Percentiles rank a stretch among this genome's conserved stretches.
Conservation (phyloP, 164 flowering plant species). For the Vitis cinerea region DNA sequence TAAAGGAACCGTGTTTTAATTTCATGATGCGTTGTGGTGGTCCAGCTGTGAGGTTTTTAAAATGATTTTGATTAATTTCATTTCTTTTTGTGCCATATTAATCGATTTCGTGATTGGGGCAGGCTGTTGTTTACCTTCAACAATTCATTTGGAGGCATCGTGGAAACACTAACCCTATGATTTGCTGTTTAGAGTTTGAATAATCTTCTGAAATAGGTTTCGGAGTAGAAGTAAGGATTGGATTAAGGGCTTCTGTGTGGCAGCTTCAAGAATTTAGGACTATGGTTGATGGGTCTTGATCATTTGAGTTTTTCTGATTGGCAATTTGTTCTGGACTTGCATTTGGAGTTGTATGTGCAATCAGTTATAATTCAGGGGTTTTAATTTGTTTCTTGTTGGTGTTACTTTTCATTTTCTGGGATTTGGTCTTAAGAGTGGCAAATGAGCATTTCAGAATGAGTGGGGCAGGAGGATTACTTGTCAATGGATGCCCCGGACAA, state of each 20-base stretch:
- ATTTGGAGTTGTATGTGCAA: not conserved
- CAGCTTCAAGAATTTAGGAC: too few species aligned
- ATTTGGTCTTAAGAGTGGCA: constrained; percentile 19
- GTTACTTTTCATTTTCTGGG: not conserved
- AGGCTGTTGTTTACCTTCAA: too few species aligned
- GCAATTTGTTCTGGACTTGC: too few species aligned
- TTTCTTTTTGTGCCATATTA: not conserved
- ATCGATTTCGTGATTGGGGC: too few species aligned
- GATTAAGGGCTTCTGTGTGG: not conserved
- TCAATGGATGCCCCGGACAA: constrained; percentile 69
- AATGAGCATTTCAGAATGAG: constrained; percentile 70
- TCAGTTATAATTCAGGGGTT: not conserved
- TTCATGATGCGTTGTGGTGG: not conserved
- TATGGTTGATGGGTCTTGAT: not conserved
- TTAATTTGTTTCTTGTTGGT: not conserved
- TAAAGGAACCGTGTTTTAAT: constrained; percentile 6
- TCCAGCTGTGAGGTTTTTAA: constrained; percentile 1
- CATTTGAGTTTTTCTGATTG: not conserved
- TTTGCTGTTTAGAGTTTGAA: too few species aligned
- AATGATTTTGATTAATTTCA: not conserved
- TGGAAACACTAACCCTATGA: too few species aligned
- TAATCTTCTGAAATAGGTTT: too few species aligned
- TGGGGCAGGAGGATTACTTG: constrained; percentile 35
- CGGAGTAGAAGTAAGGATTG: too few species aligned
- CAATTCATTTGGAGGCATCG: too few species aligned